Conservation (phyloP, 345 rosid species). For the Pistacia atlantica region DNA sequence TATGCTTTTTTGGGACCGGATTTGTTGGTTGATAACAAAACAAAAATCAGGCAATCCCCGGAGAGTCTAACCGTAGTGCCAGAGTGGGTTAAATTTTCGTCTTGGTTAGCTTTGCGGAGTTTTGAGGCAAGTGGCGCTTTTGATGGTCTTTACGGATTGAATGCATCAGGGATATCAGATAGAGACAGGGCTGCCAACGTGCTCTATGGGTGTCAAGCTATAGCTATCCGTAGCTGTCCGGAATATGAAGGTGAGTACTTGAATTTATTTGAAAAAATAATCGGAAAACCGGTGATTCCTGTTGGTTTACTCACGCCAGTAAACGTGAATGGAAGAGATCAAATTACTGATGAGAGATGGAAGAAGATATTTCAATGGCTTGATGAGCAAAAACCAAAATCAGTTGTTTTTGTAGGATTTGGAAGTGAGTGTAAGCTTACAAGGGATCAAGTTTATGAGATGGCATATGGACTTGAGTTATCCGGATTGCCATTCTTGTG, state of each 20-base stretch:
- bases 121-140: constrained; percentile 8
- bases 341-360: neutral
- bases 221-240: constrained; percentile 27
- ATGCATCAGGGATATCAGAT: constrained; percentile 24
- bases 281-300: neutral
- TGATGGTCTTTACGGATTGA: neutral
- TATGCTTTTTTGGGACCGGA: constrained; percentile 12
- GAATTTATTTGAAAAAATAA: neutral
- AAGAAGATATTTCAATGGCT: neutral
- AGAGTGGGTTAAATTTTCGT: constrained; percentile 26
- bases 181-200: constrained; percentile 7
- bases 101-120: neutral
- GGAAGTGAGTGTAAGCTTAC: constrained; percentile 5
- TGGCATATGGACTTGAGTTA: constrained; percentile 3
- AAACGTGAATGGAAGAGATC: neutral
- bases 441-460: constrained; percentile 11
- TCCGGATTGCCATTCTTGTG: constrained; percentile 10
- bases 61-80: constrained; percentile 21
- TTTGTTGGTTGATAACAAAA: neutral
- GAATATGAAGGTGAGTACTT: constrained; percentile 30
- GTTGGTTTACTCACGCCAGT: neutral
- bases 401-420: neutral
- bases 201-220: neutral
- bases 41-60: neutral
- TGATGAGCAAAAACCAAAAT: neutral